Conservation (phyloP, 2,329 filamentous ascomycete genomes). For the Setomelanomma holmii region DNA sequence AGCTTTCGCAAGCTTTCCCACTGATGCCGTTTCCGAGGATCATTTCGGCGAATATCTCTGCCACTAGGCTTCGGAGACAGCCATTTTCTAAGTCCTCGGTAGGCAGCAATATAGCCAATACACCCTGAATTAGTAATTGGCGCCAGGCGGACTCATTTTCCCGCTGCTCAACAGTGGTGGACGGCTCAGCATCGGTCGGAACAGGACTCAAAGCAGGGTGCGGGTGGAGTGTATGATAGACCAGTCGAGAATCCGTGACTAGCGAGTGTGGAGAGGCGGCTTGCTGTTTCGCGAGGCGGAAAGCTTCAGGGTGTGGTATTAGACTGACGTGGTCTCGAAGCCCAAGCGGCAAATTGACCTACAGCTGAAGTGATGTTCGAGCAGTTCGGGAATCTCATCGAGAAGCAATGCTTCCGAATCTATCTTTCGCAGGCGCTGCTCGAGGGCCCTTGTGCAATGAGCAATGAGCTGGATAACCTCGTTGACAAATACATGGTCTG, state of each 20-base stretch:
- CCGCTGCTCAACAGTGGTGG: conserved; percentile 65
- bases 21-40: conserved; percentile 83
- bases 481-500: conserved; percentile 85
- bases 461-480: conserved; percentile 91
- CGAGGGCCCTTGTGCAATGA: conserved; percentile 85
- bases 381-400: conserved; percentile 83
- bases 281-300: conserved; percentile 69
- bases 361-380: conserved; percentile 85
- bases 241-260: conserved; percentile 66
- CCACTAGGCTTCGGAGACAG: conserved; percentile 81
- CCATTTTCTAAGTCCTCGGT: conserved; percentile 91
- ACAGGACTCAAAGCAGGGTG: conserved; percentile 82
- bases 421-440: conserved; percentile 81
- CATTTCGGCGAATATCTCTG: conserved; percentile 87
- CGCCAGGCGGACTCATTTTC: conserved; percentile 85
- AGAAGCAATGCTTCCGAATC: conserved; percentile 84
- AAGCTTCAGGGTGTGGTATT: conserved; percentile 62
- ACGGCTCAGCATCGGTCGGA: conserved; percentile 63
- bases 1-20: conserved; percentile 82
- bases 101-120: conserved; percentile 83
- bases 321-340: conserved; percentile 27
- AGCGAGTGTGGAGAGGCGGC: conserved; percentile 66
- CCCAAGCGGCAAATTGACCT: conserved; percentile 39
- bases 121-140: conserved; percentile 82
- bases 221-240: conserved; percentile 85